Percentiles rank a stretch among this genome's conserved stretches.
phyloP scores from a whole-genome alignment of 2,329 filamentous ascomycete genomes.

The Cadophora sp. region DNA sequence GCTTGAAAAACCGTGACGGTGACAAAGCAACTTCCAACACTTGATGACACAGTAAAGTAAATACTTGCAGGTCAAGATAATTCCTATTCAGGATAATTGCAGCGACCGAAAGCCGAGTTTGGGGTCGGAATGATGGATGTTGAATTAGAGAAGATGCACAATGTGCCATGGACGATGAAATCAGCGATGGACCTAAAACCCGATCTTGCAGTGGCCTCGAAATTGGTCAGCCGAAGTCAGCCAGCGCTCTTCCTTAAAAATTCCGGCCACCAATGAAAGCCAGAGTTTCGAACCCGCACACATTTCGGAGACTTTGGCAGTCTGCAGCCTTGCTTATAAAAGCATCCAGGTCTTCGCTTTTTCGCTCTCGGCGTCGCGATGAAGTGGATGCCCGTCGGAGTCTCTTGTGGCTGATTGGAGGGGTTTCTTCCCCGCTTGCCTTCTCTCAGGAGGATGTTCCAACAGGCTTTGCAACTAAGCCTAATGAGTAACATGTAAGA shows the following conservation, averaged over 20 bases:
- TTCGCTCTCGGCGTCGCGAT: slow-evolving; percentile 23
- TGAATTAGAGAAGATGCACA: background rate
- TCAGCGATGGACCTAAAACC: background rate
- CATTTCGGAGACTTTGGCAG: slow-evolving; percentile 22
- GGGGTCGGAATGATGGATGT: background rate
- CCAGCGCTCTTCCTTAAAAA: background rate
- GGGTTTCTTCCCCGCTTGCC: background rate
- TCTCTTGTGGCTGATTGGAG: background rate
- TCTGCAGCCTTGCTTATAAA: slow-evolving; percentile 28
- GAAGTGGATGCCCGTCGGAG: background rate
- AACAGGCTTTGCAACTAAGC: slow-evolving; percentile 9
- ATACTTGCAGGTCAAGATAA: background rate
- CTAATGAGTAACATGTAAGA: slow-evolving; percentile 15
- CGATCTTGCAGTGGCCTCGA: background rate
- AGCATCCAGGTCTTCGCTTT: slow-evolving; percentile 14
- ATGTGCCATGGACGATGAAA: too few relatives aligned
- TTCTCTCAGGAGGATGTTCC: background rate
- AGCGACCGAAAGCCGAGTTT: background rate
- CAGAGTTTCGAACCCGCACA: background rate
- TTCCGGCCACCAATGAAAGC: slow-evolving; percentile 7
- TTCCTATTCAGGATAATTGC: too few relatives aligned
- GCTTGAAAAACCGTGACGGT: background rate
- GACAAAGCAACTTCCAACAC: background rate
- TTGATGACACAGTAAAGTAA: background rate
- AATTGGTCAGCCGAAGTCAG: slow-evolving; percentile 15